A percentile compares a stretch with the other conserved stretches of the same genome.
Conservation (phyloP, 768 basidiomycete species). For the Boletus patriciae region DNA sequence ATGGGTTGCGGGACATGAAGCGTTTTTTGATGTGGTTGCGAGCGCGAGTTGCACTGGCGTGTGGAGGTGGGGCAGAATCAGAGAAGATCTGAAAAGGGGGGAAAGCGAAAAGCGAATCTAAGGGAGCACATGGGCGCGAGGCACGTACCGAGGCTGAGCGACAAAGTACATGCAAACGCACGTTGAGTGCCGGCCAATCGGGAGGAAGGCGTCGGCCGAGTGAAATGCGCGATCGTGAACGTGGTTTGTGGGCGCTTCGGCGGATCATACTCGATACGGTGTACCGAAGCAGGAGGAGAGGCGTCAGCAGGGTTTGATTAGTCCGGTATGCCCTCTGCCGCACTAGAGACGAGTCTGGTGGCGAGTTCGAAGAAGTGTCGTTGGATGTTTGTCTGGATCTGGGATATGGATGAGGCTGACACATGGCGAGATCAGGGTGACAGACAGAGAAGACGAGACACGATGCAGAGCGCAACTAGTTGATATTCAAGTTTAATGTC, state of each 20-base stretch:
- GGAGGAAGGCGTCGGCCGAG: conserved; percentile 15
- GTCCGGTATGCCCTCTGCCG: conserved; percentile 24
- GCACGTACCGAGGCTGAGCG: conserved; percentile 19
- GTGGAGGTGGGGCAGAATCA: conserved; percentile 24
- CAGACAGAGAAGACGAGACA: conserved; percentile 5
- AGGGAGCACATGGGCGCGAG: conserved; percentile 27
- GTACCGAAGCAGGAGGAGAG: conserved; percentile 1
- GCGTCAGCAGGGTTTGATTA: conserved; percentile 1
- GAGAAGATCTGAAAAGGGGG: conserved; percentile 27
- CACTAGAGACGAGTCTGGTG: conserved; percentile 9
- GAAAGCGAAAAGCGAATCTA: conserved; percentile 27
- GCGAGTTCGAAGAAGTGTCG: conserved; percentile 13
- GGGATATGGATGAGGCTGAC: conserved; percentile 10
- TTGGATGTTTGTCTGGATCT: conserved; percentile 12
- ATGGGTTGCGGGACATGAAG: background rate
- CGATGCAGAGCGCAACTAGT: conserved; percentile 7
- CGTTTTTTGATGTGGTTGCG: conserved; percentile 1
- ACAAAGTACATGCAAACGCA: conserved; percentile 2
- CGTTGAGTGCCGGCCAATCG: conserved; percentile 12
- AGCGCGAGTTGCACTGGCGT: background rate
- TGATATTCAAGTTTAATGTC: conserved; percentile 24
- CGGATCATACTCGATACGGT: conserved; percentile 19
- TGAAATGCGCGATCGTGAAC: conserved; percentile 17
- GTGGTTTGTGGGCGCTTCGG: conserved; percentile 21
- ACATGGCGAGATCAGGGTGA: conserved; percentile 11